Conservation (phyloP, 2,329 filamentous ascomycete species). For the Aschersonia sp. region DNA sequence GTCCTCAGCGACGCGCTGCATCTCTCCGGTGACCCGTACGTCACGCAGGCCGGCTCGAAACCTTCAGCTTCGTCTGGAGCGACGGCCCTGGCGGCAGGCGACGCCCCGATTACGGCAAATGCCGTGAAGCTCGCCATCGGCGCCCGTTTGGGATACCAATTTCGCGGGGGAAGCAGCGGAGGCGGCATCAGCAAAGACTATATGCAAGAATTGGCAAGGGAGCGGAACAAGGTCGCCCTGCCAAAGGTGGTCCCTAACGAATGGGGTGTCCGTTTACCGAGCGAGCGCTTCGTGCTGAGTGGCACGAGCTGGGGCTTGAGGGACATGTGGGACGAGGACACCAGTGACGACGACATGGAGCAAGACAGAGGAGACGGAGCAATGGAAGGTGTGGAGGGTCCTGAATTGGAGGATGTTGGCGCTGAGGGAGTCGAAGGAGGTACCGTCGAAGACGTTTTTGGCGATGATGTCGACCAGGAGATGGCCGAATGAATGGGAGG, state of each 20-base stretch:
- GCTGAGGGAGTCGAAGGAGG: constrained; percentile 34
- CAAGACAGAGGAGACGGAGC: constrained; percentile 26
- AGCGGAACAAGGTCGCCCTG: constrained; percentile 52
- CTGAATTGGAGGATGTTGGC: constrained; percentile 25
- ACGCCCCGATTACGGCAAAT: constrained; percentile 46
- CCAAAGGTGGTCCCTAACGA: constrained; percentile 48
- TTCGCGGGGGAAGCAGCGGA: constrained; percentile 38
- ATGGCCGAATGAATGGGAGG: constrained; percentile 28
- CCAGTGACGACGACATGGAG: constrained; percentile 23
- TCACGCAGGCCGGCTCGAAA: constrained; percentile 37
- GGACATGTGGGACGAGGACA: constrained; percentile 40
- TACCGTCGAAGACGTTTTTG: constrained; percentile 40
- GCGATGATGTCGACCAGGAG: constrained; percentile 39
- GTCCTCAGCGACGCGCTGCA: constrained; percentile 59
- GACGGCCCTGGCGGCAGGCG: constrained; percentile 29
- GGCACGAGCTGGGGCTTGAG: constrained; percentile 50
- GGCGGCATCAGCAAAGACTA: constrained; percentile 57
- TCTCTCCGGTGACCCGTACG: constrained; percentile 54
- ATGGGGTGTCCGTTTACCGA: constrained; percentile 52
- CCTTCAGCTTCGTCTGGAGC: constrained; percentile 35
- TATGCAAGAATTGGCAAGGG: constrained; percentile 57
- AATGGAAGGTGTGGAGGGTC: constrained; percentile 32
- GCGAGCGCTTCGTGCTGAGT: constrained; percentile 53
- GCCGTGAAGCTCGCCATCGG: constrained; percentile 61
- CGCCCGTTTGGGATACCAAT: constrained; percentile 53